phyloP scores from a whole-genome alignment of 176 grass and related monocot species.

The Echinochloa phyllopogon region DNA sequence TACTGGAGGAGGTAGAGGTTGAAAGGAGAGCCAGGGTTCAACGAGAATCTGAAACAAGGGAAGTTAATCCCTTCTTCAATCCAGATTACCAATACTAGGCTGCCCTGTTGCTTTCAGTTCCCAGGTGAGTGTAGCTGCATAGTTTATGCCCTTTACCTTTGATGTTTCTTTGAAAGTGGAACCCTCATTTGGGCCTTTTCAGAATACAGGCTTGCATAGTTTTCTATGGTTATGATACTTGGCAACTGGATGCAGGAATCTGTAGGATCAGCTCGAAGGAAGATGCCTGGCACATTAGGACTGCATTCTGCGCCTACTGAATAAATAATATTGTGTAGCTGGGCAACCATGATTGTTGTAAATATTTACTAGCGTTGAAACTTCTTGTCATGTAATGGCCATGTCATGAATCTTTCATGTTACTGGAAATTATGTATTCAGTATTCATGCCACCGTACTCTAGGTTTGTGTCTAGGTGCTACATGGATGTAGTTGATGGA shows the following conservation, averaged over 20 bases:
- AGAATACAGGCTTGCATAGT: not conserved
- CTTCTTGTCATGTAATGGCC: not conserved
- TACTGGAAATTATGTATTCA: not conserved
- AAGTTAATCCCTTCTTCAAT: constrained; percentile 70
- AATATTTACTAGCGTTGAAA: constrained; percentile 32
- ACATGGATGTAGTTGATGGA: not conserved
- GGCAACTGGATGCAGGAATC: constrained; percentile 7
- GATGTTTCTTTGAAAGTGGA: not conserved
- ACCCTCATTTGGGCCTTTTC: not conserved
- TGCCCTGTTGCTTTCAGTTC: not conserved
- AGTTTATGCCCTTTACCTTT: not conserved
- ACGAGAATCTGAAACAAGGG: constrained; percentile 63
- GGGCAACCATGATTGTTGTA: constrained; percentile 41
- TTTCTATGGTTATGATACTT: not conserved
- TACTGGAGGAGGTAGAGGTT: constrained; percentile 93
- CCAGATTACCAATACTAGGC: constrained; percentile 51
- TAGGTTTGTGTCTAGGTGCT: not conserved
- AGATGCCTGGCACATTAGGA: constrained; percentile 4
- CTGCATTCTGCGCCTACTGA: not conserved
- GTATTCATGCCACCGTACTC: not conserved
- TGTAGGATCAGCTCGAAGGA: constrained; percentile 7
- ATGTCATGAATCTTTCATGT: constrained; percentile 3
- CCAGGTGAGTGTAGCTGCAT: not conserved
- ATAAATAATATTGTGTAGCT: constrained; percentile 3
- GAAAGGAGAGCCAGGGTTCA: constrained; percentile 68